Base-by-base conservation (phyloP, 2,329 filamentous ascomycete genomes). In the Trichoderma sp. region DNA sequence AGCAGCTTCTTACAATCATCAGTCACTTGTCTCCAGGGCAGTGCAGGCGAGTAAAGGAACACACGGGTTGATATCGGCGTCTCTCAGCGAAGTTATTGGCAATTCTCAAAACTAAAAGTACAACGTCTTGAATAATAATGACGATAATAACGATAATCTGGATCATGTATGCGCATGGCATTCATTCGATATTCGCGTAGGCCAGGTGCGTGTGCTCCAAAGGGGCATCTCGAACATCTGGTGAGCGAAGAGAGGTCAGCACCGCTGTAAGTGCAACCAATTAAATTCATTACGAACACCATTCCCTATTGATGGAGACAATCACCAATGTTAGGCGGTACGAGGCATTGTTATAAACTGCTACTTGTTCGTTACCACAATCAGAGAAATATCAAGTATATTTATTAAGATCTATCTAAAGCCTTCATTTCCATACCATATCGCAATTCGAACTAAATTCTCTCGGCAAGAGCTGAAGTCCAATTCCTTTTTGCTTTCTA, bases 21-120 rank as follows among this genome's bases (percentile, higher is more conserved):
- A 80, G 31, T 79, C 78, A 21, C 81, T 87, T 33, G 80, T 86
- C n/a, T 81, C 83, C 16, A 79, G 80, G n/a, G 85, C 85, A 18
- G 81, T 87, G 14, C 83, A 85, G 75, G 84, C 85, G 3, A 85
- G 85, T 71, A 84, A 83, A 76, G 85, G 84, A 38, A 81, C 80
- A 45, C 81, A 80, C 38, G 78, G 81, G 60, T 80, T 83, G 14
- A 80, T 85, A 12, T 77, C 78, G 9, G 73, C 79, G 16, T 83
- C 84, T 65, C 81, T 86, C 29, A 80, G 81, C 21, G 85, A 88
- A 75, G 83, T 84, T 50, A 71, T 76, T 33, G 21, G 60, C 11
- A 53, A 33, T 65, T 16, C 41, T 56, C 60, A 73, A 56, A 38
- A 29, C 16, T 73, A 65, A 62, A 27, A n/a, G 14, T 29, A 71